A percentile compares a stretch with the other conserved stretches of the same genome.
Conservation (phyloP, 805 yeast genomes). For the Spathaspora passalidarum region DNA sequence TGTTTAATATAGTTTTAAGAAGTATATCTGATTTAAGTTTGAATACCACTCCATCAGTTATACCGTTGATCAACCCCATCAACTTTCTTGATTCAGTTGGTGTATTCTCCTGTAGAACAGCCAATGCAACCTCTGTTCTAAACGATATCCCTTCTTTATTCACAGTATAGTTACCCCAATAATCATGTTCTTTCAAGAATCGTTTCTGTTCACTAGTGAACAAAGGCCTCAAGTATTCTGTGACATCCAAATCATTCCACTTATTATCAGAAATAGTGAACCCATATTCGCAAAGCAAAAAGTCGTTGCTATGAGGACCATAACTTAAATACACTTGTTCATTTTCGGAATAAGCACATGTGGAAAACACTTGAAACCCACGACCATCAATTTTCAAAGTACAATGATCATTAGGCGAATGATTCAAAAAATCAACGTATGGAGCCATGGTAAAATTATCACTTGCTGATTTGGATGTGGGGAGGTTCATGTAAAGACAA, state of each 20-base stretch:
- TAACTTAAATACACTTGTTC: conserved; percentile 73
- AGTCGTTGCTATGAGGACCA: conserved; percentile 87
- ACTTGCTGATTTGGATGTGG: conserved; percentile 45
- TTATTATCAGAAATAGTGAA: conserved; percentile 56
- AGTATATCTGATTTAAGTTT: conserved; percentile 25
- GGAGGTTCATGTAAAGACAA: conserved; percentile 75
- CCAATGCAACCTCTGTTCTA: conserved; percentile 73
- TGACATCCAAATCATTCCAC: conserved; percentile 72
- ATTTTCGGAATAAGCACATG: conserved; percentile 22
- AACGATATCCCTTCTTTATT: conserved; percentile 54
- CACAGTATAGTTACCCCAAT: conserved; percentile 74
- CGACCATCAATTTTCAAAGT: conserved; percentile 40
- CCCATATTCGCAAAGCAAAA: conserved; percentile 83
- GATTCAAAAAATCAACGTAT: conserved; percentile 84
- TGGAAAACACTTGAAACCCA: conserved; percentile 52
- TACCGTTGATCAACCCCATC: conserved; percentile 43
- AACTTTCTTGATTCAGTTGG: conserved; percentile 32
- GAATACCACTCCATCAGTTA: conserved; percentile 44
- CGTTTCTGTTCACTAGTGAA: conserved; percentile 32
- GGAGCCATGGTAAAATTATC: conserved; percentile 92
- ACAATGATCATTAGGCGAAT: conserved; percentile 54
- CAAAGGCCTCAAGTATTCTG: conserved; percentile 39
- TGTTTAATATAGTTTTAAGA: conserved; percentile 29
- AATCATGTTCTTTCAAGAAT: conserved; percentile 51
- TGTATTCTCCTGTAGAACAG: conserved; percentile 43